These are phyloP conservation scores for Cenococcum geophilum DNA, from an alignment of 495 filamentous ascomycete genomes.

Conservation along the genomic window DNA sequence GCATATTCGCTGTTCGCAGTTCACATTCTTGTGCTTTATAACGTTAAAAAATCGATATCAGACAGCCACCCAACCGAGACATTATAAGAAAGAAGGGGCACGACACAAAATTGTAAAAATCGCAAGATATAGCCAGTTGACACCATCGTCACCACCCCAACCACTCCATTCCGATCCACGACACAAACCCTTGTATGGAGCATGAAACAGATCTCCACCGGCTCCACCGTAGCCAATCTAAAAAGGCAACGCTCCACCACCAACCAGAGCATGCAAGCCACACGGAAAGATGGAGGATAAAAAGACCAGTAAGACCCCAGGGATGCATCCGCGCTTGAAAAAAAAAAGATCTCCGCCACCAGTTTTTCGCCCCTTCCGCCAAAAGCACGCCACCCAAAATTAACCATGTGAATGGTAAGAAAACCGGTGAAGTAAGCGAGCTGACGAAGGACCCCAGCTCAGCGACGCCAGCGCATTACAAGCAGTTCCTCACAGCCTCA, in stretches of 20 bases:
- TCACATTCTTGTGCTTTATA: neutral
- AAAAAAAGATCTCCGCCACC: neutral
- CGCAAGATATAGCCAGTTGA: neutral
- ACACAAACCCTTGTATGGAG: neutral
- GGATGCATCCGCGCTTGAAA: neutral
- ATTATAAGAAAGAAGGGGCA: neutral
- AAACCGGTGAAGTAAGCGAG: neutral
- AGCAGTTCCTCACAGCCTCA: neutral
- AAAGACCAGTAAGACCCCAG: neutral
- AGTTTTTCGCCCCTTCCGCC: neutral
- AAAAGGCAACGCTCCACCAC: conserved; percentile 4
- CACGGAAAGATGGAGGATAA: neutral
- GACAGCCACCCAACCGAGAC: conserved; percentile 2
- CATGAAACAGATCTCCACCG: neutral
- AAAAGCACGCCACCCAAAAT: neutral
- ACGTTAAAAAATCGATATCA: neutral
- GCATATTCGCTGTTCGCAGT: neutral
- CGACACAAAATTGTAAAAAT: conserved; percentile 1
- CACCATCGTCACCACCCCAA: neutral
- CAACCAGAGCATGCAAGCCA: conserved; percentile 5
- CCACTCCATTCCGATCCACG: neutral
- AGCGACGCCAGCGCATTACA: neutral
- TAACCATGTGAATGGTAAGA: neutral
- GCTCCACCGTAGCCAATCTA: conserved; percentile 2
- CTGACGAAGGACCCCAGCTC: neutral